Base-by-base conservation (phyloP, 2,329 filamentous ascomycete species). In the Monilinia polystroma region DNA sequence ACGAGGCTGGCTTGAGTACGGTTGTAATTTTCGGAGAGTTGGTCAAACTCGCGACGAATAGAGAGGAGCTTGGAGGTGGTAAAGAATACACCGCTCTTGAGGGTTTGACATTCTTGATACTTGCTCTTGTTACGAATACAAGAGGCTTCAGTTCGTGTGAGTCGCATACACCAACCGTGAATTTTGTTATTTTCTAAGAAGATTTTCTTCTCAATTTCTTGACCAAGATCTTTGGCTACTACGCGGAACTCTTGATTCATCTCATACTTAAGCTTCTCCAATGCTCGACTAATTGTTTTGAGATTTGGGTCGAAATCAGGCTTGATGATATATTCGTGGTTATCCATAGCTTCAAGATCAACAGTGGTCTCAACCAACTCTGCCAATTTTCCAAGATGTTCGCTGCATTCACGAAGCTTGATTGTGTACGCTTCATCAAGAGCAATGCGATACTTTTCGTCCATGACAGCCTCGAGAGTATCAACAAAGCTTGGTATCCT, bases 321-420 rank as follows among this genome's bases (percentile, higher is more conserved):
- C 79, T 98, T 99, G 84, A 99, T 99, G 74, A 97, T 94, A 79
- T 96, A 99, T 76, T 99, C 95, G 75, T 99, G 95, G 72, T 95
- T 93, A 74, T 99, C 94, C 14, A 99, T 85, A 3, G 95, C 95
- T 67, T 97, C 92, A 0, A 99, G 85, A 75, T 99, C 95, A 18
- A 99, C 93, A 0, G 96, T 99, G 1, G 95, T 97, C 80, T 99
- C 95, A 0, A 99, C 95, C 92, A 99, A 97, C 76, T 99, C 95
- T 75, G 94, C 91, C 14, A 99, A 82, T 76, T 93, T 97, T 35
- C 85, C 88, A 62, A 99, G 84, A 74, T 88, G 91, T 74, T 92
- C 88, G 7, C 89, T 90, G 68, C 92, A 86, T 68, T 90, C 86
- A 59, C 85, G 86, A 51, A 99, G 81, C 76, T 96, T 96, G 35